Percentiles rank a stretch among this genome's conserved stretches.
phyloP scores from a whole-genome alignment of 495 filamentous ascomycete genomes.

The Penicillium paxilli region DNA sequence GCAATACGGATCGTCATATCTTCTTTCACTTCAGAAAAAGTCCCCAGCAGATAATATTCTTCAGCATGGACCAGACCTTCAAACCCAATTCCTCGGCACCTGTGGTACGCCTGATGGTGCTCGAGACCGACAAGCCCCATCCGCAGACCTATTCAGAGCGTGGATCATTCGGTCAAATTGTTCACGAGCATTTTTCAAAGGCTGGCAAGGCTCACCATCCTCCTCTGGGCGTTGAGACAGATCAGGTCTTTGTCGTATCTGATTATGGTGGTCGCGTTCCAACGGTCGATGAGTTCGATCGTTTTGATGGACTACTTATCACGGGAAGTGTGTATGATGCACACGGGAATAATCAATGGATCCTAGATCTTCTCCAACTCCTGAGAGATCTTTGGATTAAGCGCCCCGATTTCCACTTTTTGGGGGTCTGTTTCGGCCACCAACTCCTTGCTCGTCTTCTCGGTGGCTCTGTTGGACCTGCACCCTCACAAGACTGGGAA shows the following conservation, averaged over 20 bases:
- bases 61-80: conserved; percentile 19
- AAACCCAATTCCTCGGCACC: conserved; percentile 14
- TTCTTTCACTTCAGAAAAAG: not conserved
- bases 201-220: conserved; percentile 20
- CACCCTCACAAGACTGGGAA: conserved; percentile 23
- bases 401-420: conserved; percentile 20
- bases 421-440: conserved; percentile 85
- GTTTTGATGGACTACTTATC: conserved; percentile 23
- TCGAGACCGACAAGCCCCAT: conserved; percentile 24
- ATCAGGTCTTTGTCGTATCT: conserved; percentile 22
- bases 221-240: conserved; percentile 19
- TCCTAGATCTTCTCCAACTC: conserved; percentile 16
- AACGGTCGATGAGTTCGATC: conserved; percentile 9
- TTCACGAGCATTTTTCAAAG: conserved; percentile 13
- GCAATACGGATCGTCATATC: not conserved
- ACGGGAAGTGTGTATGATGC: conserved; percentile 24
- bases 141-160: conserved; percentile 22
- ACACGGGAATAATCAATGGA: conserved; percentile 20
- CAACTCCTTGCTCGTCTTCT: conserved; percentile 68
- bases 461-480: conserved; percentile 60
- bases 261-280: conserved; percentile 18
- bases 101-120: conserved; percentile 22
- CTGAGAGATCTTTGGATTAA: conserved; percentile 17
- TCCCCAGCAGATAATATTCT: not conserved
- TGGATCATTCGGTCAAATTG: conserved; percentile 21